A percentile compares a stretch with the other conserved stretches of the same genome.
phyloP scores from a whole-genome alignment of 2,329 filamentous ascomycete genomes.

The Arthrinium puccinioides region DNA sequence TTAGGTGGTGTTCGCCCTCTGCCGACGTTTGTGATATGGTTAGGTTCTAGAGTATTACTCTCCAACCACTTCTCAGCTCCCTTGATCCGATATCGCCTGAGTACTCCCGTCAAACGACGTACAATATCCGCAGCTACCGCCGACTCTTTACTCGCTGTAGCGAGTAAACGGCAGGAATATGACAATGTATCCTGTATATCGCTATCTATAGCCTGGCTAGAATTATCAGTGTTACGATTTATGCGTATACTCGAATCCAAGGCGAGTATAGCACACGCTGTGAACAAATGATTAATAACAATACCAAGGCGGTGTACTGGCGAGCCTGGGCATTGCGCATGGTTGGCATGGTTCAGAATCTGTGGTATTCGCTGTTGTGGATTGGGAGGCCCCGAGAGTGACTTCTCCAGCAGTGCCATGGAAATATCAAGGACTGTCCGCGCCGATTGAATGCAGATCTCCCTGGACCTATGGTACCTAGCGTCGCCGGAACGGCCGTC shows the following conservation, averaged over 20 bases:
- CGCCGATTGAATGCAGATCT: slow-evolving; percentile 16
- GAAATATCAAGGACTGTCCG: slow-evolving; percentile 14
- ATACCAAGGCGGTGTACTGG: slow-evolving; percentile 12
- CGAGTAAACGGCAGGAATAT: slow-evolving; percentile 11
- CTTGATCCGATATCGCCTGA: slow-evolving; percentile 11
- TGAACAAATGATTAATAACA: slow-evolving; percentile 15
- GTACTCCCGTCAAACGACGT: slow-evolving; percentile 9
- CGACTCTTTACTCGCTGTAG: slow-evolving; percentile 10
- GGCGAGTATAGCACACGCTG: slow-evolving; percentile 15
- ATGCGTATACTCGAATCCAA: slow-evolving; percentile 3
- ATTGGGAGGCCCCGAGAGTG: slow-evolving; percentile 1
- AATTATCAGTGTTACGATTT: background rate
- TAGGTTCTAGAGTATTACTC: background rate
- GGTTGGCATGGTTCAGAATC: background rate
- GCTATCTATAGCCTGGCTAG: background rate
- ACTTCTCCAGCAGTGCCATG: slow-evolving; percentile 9
- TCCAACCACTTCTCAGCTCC: slow-evolving; percentile 8
- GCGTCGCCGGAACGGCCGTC: slow-evolving; percentile 4
- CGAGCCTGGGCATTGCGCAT: background rate
- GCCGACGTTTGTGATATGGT: background rate
- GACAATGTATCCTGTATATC: slow-evolving; percentile 9
- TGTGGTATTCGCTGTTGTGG: background rate
- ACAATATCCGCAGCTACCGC: slow-evolving; percentile 13
- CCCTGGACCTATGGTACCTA: slow-evolving; percentile 9
- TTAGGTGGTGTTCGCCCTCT: background rate